Conservation (phyloP, 1,284 basidiomycete species). For the Anthracocystis setariae region DNA sequence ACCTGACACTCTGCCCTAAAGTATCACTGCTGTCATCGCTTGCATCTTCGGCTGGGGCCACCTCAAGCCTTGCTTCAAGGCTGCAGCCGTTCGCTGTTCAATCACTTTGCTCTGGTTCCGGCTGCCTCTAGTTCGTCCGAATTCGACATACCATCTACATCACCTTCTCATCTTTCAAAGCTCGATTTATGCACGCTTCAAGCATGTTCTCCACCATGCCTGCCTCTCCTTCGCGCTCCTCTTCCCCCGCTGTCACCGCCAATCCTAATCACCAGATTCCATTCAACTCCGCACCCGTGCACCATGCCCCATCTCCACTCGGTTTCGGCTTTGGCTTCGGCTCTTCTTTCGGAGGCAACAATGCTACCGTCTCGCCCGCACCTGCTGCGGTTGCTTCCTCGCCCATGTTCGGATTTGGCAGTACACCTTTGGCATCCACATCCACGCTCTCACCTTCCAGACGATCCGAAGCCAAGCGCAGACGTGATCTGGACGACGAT, state of each 20-base stretch:
- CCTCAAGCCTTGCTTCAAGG: not conserved
- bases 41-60: not conserved
- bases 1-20: not conserved
- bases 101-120: too few species aligned
- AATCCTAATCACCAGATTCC: slow-evolving; percentile 52
- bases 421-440: slow-evolving; percentile 10
- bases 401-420: slow-evolving; percentile 24
- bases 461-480: slow-evolving; percentile 45
- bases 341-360: slow-evolving; percentile 47
- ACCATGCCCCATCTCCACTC: slow-evolving; percentile 53
- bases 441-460: slow-evolving; percentile 19
- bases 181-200: slow-evolving; percentile 27
- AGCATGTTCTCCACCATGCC: slow-evolving; percentile 39
- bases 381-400: slow-evolving; percentile 16
- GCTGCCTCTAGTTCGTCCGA: too few species aligned
- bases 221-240: slow-evolving; percentile 43
- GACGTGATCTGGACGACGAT: slow-evolving; percentile 43
- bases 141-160: too few species aligned
- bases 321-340: slow-evolving; percentile 59
- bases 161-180: not conserved
- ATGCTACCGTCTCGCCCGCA: slow-evolving; percentile 18
- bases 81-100: too few species aligned
- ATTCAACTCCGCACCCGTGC: slow-evolving; percentile 50
- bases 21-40: not conserved
- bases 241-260: slow-evolving; percentile 38